Base-by-base conservation (phyloP, 768 basidiomycete species). In the Suillus decipiens region DNA sequence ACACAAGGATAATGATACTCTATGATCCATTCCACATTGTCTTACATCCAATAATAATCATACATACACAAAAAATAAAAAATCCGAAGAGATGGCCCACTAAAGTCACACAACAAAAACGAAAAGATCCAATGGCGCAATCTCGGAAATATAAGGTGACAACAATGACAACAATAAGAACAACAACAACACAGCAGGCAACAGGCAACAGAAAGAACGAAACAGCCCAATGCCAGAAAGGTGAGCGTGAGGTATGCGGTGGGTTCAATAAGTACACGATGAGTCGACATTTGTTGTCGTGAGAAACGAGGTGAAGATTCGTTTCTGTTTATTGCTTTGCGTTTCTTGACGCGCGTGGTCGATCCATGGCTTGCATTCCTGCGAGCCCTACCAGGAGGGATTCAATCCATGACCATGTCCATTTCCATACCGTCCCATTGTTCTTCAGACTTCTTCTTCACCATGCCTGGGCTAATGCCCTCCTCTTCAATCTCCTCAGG, bases 341-440 rank as follows among this genome's bases (percentile, higher is more conserved):
- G 31, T 36, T 8, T 37, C 28, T 22, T 31, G 37, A 31, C 22
- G 39, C 51, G 22, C 8, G 28, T 11, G 51, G 34, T 24, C 59
- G 33, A 24, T 42, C 60, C 15, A 59, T 4, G 37, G 28, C 55
- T 37, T 57, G 28, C 36, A 17, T 28, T 61, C 37, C 17, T 14
- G 47, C 19, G 14, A 15, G 22, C 24, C 14, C 19, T 28, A 14
- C 53, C 19, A 22, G 61, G 45, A 62, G 45, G 43, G 36, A 53
- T 14, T 64, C 53, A 71, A 31, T 68, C 72, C 74, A 75, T 76
- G 33, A 73, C 73, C 73, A 75, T 75, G 1, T 76, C 90, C 86
- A 91, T 89, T 63, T 82, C 81, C 76, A 78, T 75, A 57, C 82
- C 77, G 59, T 80, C 76, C 78, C 76, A 81, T 68, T 67, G 68